phyloP scores from a whole-genome alignment of 441 rosid species.

The Geranium incanum region DNA sequence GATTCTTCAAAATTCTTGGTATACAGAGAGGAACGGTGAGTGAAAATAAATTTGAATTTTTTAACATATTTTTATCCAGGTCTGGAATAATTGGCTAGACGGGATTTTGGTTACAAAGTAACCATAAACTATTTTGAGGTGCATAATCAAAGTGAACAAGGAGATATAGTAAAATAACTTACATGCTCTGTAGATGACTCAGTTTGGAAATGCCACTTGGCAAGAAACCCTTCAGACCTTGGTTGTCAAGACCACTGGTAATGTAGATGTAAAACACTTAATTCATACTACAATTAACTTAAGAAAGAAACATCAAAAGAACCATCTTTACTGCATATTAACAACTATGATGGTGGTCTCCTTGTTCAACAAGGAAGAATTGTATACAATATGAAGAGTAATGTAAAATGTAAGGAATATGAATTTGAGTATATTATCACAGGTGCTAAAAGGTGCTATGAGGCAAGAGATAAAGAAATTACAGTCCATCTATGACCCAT shows the following conservation, averaged over 20 bases:
- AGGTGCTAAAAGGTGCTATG: constrained; percentile 16
- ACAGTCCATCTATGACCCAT: constrained; percentile 99
- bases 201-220: constrained; percentile 65
- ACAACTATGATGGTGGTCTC: not conserved
- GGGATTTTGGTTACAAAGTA: not conserved
- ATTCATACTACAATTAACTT: constrained; percentile 9
- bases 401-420: not conserved
- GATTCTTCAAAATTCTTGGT: constrained; percentile 4
- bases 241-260: constrained; percentile 75
- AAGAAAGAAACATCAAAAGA: constrained; percentile 9
- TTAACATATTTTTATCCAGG: not conserved
- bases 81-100: not conserved
- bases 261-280: constrained; percentile 22
- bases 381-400: not conserved
- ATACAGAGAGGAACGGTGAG: not conserved
- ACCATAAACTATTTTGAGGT: not conserved
- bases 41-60: not conserved
- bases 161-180: constrained; percentile 26
- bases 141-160: constrained; percentile 12
- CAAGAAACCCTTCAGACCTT: constrained; percentile 78
- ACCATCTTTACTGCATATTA: not conserved
- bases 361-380: not conserved
- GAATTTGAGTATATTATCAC: not conserved
- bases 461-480: constrained; percentile 33
- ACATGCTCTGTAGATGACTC: constrained; percentile 78